Evolutionary conservation across 176 grass and related monocot species (phyloP), one percentile per base, ranked within the genome.

Genomic region (Luzula sylvatica): DNA sequence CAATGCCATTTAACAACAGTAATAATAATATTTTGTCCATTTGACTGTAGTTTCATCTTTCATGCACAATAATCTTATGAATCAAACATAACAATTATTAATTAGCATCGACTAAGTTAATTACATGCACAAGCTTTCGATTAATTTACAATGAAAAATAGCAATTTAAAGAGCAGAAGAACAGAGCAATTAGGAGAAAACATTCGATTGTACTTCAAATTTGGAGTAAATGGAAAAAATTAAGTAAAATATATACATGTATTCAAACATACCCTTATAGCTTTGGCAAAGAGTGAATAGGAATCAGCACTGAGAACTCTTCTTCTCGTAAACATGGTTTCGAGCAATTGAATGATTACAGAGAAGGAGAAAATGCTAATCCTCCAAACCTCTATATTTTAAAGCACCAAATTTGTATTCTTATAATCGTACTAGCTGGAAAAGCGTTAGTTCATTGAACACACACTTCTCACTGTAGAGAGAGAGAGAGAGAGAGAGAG

Each of bases 361-460:
- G 46, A 49, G 41, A 64, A 59, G 56, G 59, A 49, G 40, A 47
- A 46, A 48, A 63, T 63, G 3, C 15, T 62, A 43, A 1, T 60
- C 42, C 42, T 40, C 39, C 21, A 61, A 41, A 23, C 26, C 15
- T 3, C 42, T 48, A 6, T 11, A 63, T 47, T 18, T 40, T 40
- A 17, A 2, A 43, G 19, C 15, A 8, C 24, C 23, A 19, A 20
- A 58, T 58, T 3, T 15, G 53, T 35, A 35, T 56, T 32, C 7
- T 35, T 23, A 7, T 23, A 30, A 30, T 11, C 8, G 22, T 26
- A 15, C 9, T 26, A 46, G 43, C n/a, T n/a, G n/a, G n/a, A n/a
- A n/a, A n/a, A n/a, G n/a, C n/a, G n/a, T n/a, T n/a, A n/a, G n/a
- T n/a, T n/a, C n/a, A n/a, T n/a, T n/a, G n/a, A n/a, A n/a, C n/a